Conservation (phyloP, 768 basidiomycete genomes). For the Russula sp. region DNA sequence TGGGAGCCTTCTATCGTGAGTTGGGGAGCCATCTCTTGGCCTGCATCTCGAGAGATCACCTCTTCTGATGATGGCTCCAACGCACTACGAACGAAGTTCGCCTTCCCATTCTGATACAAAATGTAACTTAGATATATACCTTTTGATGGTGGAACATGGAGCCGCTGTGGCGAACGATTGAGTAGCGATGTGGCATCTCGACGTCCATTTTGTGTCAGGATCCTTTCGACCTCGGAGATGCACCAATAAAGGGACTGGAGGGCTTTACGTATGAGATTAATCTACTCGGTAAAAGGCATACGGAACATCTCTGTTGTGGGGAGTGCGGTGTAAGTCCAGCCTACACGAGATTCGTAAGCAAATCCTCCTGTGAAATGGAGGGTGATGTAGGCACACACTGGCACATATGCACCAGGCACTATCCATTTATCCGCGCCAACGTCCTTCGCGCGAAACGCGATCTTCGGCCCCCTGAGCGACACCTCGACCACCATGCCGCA, state of each 20-base stretch:
- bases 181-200: not conserved
- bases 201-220: not conserved
- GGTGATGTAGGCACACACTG: too few relatives aligned
- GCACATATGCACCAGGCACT: slow-evolving; percentile 1
- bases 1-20: not conserved
- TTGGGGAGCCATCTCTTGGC: not conserved
- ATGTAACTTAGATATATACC: too few relatives aligned
- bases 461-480: not conserved
- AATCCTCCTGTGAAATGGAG: too few relatives aligned
- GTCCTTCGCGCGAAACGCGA: slow-evolving; percentile 9
- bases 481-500: slow-evolving; percentile 10
- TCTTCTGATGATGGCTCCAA: not conserved
- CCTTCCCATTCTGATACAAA: not conserved
- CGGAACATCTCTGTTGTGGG: slow-evolving; percentile 9
- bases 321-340: slow-evolving; percentile 14
- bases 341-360: not conserved
- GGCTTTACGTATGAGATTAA: slow-evolving; percentile 7
- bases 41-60: not conserved
- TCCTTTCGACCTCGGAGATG: not conserved
- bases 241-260: not conserved
- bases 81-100: not conserved
- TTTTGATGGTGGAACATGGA: not conserved
- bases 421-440: slow-evolving; percentile 19
- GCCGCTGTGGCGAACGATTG: not conserved
- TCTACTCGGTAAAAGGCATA: slow-evolving; percentile 4